phyloP scores from a whole-genome alignment of 371 early-diverging fungal genomes.

The Lichtheimia ornata region DNA sequence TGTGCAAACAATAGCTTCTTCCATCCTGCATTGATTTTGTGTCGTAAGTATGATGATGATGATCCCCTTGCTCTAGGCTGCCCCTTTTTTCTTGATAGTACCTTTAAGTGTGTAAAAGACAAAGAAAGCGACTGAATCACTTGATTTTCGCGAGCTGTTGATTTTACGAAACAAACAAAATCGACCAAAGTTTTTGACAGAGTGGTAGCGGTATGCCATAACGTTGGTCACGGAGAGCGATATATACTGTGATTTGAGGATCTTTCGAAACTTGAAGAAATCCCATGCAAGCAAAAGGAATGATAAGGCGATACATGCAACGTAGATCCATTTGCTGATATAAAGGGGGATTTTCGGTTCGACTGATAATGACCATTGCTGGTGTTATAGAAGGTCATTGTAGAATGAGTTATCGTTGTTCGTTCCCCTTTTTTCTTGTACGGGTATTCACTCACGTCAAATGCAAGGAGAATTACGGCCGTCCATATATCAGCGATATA shows the following conservation, averaged over 20 bases:
- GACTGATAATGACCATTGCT: constrained; percentile 36
- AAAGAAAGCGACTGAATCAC: constrained; percentile 81
- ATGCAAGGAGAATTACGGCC: constrained; percentile 57
- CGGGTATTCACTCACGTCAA: constrained; percentile 22
- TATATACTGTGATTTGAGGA: constrained; percentile 73
- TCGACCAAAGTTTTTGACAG: constrained; percentile 63
- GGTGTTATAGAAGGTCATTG: background rate
- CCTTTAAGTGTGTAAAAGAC: constrained; percentile 86
- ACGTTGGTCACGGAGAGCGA: constrained; percentile 76
- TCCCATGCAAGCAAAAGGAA: constrained; percentile 74
- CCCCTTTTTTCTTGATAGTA: constrained; percentile 17
- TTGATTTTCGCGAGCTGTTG: constrained; percentile 60
- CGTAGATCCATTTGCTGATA: constrained; percentile 64
- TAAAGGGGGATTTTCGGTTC: constrained; percentile 44
- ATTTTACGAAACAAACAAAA: constrained; percentile 84
- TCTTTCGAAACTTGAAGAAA: constrained; percentile 66
- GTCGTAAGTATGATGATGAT: background rate
- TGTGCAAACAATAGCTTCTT: constrained; percentile 85
- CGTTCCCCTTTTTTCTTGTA: too few species aligned
- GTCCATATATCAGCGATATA: constrained; percentile 75
- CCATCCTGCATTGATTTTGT: constrained; percentile 61
- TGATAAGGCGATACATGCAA: constrained; percentile 69
- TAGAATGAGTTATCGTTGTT: background rate
- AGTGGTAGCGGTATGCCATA: constrained; percentile 72
- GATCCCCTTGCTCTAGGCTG: background rate